phyloP scores from a whole-genome alignment of 148 eudicot genomes.

The Fagopyrum tataricum region DNA sequence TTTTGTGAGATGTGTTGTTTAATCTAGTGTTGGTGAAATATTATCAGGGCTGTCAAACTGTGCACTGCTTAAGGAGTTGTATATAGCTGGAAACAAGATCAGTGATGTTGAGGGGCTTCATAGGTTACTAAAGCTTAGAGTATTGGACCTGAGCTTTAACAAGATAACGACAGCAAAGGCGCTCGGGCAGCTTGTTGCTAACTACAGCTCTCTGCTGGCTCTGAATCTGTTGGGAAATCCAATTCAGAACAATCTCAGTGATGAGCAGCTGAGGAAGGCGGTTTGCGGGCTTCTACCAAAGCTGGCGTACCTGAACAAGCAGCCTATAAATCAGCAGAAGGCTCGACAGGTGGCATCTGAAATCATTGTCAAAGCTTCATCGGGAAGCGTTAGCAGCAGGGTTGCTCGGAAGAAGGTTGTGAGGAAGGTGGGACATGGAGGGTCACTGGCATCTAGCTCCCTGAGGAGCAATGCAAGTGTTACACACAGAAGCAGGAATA shows the following conservation, averaged over 20 bases:
- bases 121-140: constrained; percentile 63
- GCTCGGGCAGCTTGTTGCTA: constrained; percentile 83
- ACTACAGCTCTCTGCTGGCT: constrained; percentile 71
- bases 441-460: constrained; percentile 23
- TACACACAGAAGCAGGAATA: constrained; percentile 35
- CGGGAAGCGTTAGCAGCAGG: constrained; percentile 32
- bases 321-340: constrained; percentile 76
- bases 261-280: constrained; percentile 73
- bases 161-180: constrained; percentile 80
- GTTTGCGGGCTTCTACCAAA: constrained; percentile 77
- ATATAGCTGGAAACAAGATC: constrained; percentile 80
- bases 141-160: constrained; percentile 87
- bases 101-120: constrained; percentile 90
- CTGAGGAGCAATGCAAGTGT: constrained; percentile 25
- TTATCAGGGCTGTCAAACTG: constrained; percentile 74
- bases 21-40: neutral
- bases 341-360: constrained; percentile 66
- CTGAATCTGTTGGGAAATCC: constrained; percentile 78
- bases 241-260: constrained; percentile 57
- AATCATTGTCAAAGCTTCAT: constrained; percentile 61
- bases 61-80: constrained; percentile 72
- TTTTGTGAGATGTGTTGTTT: neutral
- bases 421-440: constrained; percentile 40
- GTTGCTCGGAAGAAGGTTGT: constrained; percentile 34
- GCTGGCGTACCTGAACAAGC: constrained; percentile 82